Evolutionary conservation across 2,329 filamentous ascomycete species (phyloP).

Genomic region (Aschersonia sp.): DNA sequence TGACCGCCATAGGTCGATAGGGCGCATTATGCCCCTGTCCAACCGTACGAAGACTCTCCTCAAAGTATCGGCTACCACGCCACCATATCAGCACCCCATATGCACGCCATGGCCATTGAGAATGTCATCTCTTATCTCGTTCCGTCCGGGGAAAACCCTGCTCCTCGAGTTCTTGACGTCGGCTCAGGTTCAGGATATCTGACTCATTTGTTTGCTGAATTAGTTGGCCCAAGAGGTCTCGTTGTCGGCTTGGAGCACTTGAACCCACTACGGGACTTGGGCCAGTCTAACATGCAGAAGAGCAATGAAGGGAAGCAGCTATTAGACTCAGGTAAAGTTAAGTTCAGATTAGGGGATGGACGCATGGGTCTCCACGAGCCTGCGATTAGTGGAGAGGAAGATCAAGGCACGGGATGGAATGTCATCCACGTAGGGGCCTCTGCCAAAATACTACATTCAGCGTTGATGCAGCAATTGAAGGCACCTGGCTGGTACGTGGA

Average conservation of each 20-base stretch:
- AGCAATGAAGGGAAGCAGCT: constrained; percentile 41
- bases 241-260: constrained; percentile 71
- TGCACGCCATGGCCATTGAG: constrained; percentile 41
- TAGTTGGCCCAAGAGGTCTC: constrained; percentile 38
- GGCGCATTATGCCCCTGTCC: constrained; percentile 60
- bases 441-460: constrained; percentile 55
- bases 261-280: constrained; percentile 42
- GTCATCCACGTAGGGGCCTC: constrained; percentile 92
- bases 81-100: constrained; percentile 46
- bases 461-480: constrained; percentile 63
- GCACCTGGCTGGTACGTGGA: constrained; percentile 49
- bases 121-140: constrained; percentile 29
- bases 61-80: constrained; percentile 39
- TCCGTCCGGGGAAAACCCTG: constrained; percentile 17
- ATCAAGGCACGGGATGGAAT: constrained; percentile 53
- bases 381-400: constrained; percentile 26
- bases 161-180: constrained; percentile 52
- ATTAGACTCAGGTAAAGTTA: constrained; percentile 48
- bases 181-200: constrained; percentile 71
- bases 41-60: constrained; percentile 51
- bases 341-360: constrained; percentile 64
- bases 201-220: constrained; percentile 73
- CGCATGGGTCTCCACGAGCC: constrained; percentile 43
- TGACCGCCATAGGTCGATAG: constrained; percentile 58
- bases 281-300: constrained; percentile 51